phyloP scores from a whole-genome alignment of 2,329 filamentous ascomycete species.

The Botryotinia globosa region DNA sequence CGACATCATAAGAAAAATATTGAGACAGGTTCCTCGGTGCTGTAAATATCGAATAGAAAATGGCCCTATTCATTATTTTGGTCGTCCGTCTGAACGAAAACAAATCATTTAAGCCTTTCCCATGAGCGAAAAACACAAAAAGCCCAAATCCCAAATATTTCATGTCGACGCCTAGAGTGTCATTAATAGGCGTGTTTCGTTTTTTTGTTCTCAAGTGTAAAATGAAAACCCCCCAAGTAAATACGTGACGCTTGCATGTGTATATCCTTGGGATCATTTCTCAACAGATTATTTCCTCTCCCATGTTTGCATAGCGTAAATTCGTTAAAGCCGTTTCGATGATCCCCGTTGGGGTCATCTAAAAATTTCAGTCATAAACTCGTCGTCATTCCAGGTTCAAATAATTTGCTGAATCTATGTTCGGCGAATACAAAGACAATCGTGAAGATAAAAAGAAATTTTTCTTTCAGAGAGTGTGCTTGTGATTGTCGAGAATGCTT shows the following conservation, averaged over 20 bases:
- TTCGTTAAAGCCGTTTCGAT: slow-evolving; percentile 29
- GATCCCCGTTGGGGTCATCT: slow-evolving; percentile 25
- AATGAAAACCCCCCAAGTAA: slow-evolving; percentile 19
- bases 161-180: slow-evolving; percentile 32
- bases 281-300: slow-evolving; percentile 28
- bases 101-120: slow-evolving; percentile 21
- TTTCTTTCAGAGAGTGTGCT: slow-evolving; percentile 36
- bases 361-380: slow-evolving; percentile 41
- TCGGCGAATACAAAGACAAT: slow-evolving; percentile 43
- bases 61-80: slow-evolving; percentile 17
- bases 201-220: slow-evolving; percentile 15
- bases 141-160: slow-evolving; percentile 13
- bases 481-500: slow-evolving; percentile 35
- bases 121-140: slow-evolving; percentile 16
- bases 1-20: slow-evolving; percentile 16
- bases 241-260: slow-evolving; percentile 29
- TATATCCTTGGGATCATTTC: slow-evolving; percentile 37
- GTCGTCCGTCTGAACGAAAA: slow-evolving; percentile 18
- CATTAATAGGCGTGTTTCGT: slow-evolving; percentile 35
- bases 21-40: slow-evolving; percentile 11
- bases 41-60: slow-evolving; percentile 8
- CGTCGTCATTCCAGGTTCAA: slow-evolving; percentile 42
- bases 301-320: slow-evolving; percentile 30
- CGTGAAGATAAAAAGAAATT: slow-evolving; percentile 32
- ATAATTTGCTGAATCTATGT: slow-evolving; percentile 40